These are phyloP conservation scores for Euphorbia lathyris DNA, from an alignment of 345 rosid genomes.

Conservation along the genomic window DNA sequence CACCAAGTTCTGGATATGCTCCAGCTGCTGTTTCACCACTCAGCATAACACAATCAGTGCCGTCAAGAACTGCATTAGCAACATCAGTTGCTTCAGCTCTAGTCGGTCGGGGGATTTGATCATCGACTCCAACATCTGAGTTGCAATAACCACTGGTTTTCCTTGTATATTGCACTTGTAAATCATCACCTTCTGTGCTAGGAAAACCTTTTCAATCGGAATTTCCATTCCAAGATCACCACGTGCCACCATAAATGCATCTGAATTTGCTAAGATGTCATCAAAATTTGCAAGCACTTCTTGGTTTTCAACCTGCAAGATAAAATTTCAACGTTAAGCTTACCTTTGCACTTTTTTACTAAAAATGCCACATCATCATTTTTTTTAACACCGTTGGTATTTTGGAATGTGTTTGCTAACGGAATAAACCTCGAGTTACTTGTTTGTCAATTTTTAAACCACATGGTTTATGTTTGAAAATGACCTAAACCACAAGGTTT, in stretches of 20 bases:
- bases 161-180: constrained; percentile 98
- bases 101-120: constrained; percentile 96
- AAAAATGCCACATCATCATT: too few species aligned
- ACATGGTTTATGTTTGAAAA: too few species aligned
- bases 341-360: too few species aligned
- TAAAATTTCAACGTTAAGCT: neutral
- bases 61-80: constrained; percentile 94
- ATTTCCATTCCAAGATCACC: constrained; percentile 99
- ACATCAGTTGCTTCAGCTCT: constrained; percentile 99
- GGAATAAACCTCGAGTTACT: too few species aligned
- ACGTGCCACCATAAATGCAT: constrained; percentile 97
- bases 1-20: constrained; percentile 91
- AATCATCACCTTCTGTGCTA: constrained; percentile 98
- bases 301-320: constrained; percentile 81
- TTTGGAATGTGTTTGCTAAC: too few species aligned
- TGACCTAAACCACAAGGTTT: too few species aligned
- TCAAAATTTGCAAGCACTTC: constrained; percentile 98
- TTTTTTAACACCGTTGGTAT: too few species aligned
- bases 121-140: constrained; percentile 92
- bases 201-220: constrained; percentile 91
- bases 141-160: constrained; percentile 62
- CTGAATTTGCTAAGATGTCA: constrained; percentile 79
- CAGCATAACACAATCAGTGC: constrained; percentile 93
- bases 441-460: too few species aligned
- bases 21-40: constrained; percentile 99